These are phyloP conservation scores for Globisporangium alternatum DNA, from an alignment of 352 stramenopile genomes.

Conservation along the genomic window DNA sequence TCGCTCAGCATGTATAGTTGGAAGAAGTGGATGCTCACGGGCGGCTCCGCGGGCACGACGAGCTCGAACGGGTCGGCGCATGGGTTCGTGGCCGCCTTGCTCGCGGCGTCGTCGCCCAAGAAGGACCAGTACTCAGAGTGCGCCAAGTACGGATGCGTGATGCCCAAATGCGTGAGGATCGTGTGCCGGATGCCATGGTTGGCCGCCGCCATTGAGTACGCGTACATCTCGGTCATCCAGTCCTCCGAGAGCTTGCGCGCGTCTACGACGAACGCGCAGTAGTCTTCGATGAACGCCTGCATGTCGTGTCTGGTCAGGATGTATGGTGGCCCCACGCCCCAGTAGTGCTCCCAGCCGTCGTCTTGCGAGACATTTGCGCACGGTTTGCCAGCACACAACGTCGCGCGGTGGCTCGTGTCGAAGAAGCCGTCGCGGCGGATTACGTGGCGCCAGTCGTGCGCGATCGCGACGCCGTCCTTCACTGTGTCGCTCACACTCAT, in stretches of 20 bases:
- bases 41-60: conserved; percentile 34
- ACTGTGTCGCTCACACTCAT: conserved; percentile 37
- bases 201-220: conserved; percentile 40
- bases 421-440: conserved; percentile 39
- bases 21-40: conserved; percentile 52
- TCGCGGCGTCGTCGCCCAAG: conserved; percentile 15
- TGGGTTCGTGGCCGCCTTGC: conserved; percentile 28
- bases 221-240: conserved; percentile 70
- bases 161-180: conserved; percentile 36
- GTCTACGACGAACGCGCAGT: conserved; percentile 38
- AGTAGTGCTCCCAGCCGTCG: conserved; percentile 41
- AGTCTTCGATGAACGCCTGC: conserved; percentile 41
- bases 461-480: conserved; percentile 35
- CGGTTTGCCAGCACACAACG: conserved; percentile 28
- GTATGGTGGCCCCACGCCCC: conserved; percentile 45
- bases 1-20: conserved; percentile 20
- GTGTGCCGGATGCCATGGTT: conserved; percentile 59
- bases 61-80: conserved; percentile 32
- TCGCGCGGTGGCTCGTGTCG: conserved; percentile 5
- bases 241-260: conserved; percentile 29
- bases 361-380: conserved; percentile 29
- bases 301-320: conserved; percentile 51
- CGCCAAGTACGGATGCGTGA: conserved; percentile 36
- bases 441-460: conserved; percentile 44
- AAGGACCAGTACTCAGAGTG: conserved; percentile 45